Base-by-base conservation (phyloP, 495 filamentous ascomycete species). In the Aspergillus cavernicola region DNA sequence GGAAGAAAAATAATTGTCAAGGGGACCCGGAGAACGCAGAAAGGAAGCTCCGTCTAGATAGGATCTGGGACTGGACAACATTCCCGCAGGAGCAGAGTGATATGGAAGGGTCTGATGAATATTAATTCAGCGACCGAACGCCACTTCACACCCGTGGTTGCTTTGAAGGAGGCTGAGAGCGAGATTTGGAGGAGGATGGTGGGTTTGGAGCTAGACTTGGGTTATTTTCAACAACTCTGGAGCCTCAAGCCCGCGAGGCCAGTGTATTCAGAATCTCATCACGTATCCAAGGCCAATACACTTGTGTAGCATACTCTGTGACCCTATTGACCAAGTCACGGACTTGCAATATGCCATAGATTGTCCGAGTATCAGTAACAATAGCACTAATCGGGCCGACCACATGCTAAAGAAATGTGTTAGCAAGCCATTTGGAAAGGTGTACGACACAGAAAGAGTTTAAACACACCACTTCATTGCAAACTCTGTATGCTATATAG, bases 1-100 rank as follows among this genome's bases (percentile, higher is more conserved):
- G 10, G 3, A 24, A 23, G 38, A 23, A 18, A 38, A 38, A 39
- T 36, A 33, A 3, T 53, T 38, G 9, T 53, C 58, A n/a, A 58
- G 54, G 50, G 23, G 31, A 59, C 23, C 48, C 57, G 4, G 49
- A 50, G 33, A 61, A 61, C 22, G 42, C 50, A 11, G 50, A 53
- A 36, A 18, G 18, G 0, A 56, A 50, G 47, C 20, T 53, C 28
- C 38, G 44, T 28, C 58, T 49, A 6, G 22, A 6, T 1, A 54
- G 28, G 35, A 48, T 53, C 35, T 16, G 51, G 5, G 40, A 50
- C 20, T 61, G 54, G 58, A 39, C 31, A 29, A 38, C n/a, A 20
- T 56, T 61, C 39, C 53, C 48, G 12, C 3, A 13, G 4, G 37
- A 56, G 23, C 43, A 54, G 44, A 26, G 7, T 11, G n/a, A 50